Conservation (phyloP, 768 basidiomycete genomes). For the Mycena venus region DNA sequence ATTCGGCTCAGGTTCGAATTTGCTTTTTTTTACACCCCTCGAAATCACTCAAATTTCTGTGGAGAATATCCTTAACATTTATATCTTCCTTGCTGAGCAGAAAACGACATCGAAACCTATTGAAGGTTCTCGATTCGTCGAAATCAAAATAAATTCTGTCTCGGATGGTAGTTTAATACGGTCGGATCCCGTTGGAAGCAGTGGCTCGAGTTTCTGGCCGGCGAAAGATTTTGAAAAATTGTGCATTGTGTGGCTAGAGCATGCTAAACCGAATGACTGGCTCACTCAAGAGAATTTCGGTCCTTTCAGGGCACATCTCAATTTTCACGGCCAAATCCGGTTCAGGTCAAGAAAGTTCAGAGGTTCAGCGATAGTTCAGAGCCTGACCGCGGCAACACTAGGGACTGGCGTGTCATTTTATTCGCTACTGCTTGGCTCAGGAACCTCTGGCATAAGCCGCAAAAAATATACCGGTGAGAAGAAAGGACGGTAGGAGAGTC, state of each 20-base stretch:
- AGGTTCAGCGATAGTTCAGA: background rate
- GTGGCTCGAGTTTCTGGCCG: too few species aligned
- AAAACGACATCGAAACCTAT: too few species aligned
- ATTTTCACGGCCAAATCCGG: background rate
- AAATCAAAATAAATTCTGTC: too few species aligned
- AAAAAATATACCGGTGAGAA: background rate
- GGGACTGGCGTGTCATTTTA: background rate
- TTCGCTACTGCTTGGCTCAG: background rate
- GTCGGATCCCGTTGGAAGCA: too few species aligned
- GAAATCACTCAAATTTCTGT: too few species aligned
- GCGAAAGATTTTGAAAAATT: too few species aligned
- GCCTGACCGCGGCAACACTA: background rate
- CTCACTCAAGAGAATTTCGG: background rate
- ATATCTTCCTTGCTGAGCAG: too few species aligned
- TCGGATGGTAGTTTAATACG: too few species aligned
- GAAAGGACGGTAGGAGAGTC: background rate
- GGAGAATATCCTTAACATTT: too few species aligned
- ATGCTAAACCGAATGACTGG: background rate
- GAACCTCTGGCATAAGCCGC: background rate
- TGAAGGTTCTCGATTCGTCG: too few species aligned
- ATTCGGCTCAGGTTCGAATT: too few species aligned
- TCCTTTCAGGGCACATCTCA: background rate
- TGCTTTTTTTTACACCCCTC: too few species aligned
- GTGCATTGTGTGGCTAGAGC: background rate
- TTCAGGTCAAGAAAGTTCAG: background rate